phyloP scores from a whole-genome alignment of 176 grass and related monocot species.

The Otatea glauca region DNA sequence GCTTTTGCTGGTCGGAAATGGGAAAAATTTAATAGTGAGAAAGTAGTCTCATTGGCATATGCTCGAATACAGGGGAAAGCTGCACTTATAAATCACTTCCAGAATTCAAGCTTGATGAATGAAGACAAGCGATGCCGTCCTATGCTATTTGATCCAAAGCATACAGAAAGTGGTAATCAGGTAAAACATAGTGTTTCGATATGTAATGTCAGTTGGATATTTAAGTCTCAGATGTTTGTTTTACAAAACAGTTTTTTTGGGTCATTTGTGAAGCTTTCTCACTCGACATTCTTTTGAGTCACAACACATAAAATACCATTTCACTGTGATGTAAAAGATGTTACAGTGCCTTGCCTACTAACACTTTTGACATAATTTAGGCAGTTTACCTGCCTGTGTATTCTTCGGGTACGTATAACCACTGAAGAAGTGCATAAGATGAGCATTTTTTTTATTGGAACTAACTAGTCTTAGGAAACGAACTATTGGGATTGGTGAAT shows the following conservation, averaged over 20 bases:
- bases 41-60: constrained; percentile 58
- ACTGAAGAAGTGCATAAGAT: background rate
- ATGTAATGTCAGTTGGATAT: background rate
- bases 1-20: constrained; percentile 55
- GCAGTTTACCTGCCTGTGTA: background rate
- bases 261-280: background rate
- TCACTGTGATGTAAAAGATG: background rate
- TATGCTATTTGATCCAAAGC: constrained; percentile 50
- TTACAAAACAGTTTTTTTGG: background rate
- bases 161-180: constrained; percentile 28
- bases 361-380: background rate
- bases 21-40: constrained; percentile 56
- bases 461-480: background rate
- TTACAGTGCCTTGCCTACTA: background rate
- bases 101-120: constrained; percentile 53
- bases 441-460: background rate
- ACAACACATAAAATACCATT: background rate
- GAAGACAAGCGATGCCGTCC: constrained; percentile 54
- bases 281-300: background rate
- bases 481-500: background rate
- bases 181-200: constrained; percentile 15
- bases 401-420: background rate
- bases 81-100: constrained; percentile 47
- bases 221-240: constrained; percentile 6
- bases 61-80: constrained; percentile 56